Conservation (phyloP, 257 asterid species). For the Rehmannia glutinosa region DNA sequence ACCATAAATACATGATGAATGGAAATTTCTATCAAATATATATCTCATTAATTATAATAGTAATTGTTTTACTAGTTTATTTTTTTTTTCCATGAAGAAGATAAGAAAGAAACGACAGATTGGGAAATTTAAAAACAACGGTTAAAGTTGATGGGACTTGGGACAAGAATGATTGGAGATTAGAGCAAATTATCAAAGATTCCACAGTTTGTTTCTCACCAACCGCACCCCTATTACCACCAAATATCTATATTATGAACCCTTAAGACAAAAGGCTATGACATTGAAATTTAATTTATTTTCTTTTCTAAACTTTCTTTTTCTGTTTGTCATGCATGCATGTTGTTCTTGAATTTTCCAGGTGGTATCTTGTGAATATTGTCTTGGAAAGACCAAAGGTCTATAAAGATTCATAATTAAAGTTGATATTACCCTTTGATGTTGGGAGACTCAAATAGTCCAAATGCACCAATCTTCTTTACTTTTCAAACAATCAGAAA, state of each 20-base stretch:
- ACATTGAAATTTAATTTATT: background rate
- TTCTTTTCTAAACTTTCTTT: background rate
- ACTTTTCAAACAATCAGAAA: too few relatives aligned
- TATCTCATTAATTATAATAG: too few relatives aligned
- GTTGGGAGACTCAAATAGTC: too few relatives aligned
- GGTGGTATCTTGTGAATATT: background rate
- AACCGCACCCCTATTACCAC: conserved; percentile 31
- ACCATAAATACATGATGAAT: background rate
- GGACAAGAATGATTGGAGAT: conserved; percentile 29
- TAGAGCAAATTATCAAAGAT: conserved; percentile 20
- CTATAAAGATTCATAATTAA: background rate
- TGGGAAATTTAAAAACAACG: background rate
- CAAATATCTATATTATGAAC: background rate
- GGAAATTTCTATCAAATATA: too few relatives aligned
- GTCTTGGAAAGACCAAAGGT: background rate
- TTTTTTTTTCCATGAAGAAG: too few relatives aligned
- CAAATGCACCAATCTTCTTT: too few relatives aligned
- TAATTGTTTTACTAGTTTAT: too few relatives aligned
- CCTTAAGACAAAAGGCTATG: conserved; percentile 12
- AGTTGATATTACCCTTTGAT: background rate
- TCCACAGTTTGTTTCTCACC: conserved; percentile 38
- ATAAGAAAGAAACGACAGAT: too few relatives aligned
- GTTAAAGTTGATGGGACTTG: conserved; percentile 29
- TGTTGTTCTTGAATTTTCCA: background rate
- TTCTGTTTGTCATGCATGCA: background rate